Conservation (phyloP, 345 rosid genomes). For the Pseudoturritis turrita region DNA sequence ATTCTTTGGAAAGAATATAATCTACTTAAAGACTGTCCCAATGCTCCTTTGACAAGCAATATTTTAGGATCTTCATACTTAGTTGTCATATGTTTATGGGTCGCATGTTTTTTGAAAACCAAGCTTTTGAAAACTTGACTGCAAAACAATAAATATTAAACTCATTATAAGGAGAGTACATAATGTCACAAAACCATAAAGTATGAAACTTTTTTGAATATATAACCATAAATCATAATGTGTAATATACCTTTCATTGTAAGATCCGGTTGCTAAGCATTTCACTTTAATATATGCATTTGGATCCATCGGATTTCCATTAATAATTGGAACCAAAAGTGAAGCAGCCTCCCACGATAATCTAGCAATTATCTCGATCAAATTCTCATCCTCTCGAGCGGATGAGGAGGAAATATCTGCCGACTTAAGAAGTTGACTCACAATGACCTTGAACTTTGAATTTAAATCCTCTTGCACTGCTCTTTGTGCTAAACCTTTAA, state of each 20-base stretch:
- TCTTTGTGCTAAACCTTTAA: conserved; percentile 37
- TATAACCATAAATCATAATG: no score
- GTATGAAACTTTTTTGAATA: no score
- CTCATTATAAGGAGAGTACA: no score
- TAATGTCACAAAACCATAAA: no score
- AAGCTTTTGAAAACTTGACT: conserved; percentile 69
- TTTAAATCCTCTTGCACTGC: conserved; percentile 48
- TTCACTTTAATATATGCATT: conserved; percentile 62
- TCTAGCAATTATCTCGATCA: conserved; percentile 61
- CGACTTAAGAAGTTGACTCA: conserved; percentile 54
- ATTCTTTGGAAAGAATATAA: conserved; percentile 65
- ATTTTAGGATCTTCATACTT: conserved; percentile 58
- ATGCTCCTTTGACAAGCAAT: conserved; percentile 54
- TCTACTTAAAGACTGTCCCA: conserved; percentile 55
- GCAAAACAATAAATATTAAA: no score
- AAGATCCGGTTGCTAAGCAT: conserved; percentile 71
- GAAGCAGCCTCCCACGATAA: conserved; percentile 79
- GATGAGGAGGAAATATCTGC: conserved; percentile 35
- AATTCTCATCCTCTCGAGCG: no score
- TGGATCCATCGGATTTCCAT: conserved; percentile 44
- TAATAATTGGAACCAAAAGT: conserved; percentile 49
- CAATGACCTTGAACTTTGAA: conserved; percentile 56
- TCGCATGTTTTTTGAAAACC: conserved; percentile 79
- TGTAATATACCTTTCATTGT: conserved; percentile 48
- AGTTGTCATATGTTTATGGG: conserved; percentile 87